Base-by-base conservation (phyloP, 306 rosid species). In the Rosa rugosa region DNA sequence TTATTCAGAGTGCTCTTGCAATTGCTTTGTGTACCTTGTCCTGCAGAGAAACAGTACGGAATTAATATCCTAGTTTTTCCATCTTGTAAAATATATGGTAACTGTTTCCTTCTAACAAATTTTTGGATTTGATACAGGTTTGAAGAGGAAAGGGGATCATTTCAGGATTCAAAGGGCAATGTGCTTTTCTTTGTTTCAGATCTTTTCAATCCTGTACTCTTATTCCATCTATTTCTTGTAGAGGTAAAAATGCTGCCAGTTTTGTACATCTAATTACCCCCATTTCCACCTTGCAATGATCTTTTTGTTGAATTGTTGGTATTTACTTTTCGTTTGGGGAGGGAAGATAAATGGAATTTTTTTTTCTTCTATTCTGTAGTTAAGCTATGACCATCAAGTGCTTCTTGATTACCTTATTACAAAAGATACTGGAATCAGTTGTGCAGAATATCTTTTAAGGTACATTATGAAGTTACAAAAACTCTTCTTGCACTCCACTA, bases 401-500 rank as follows among this genome's bases (percentile, higher is more conserved):
- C 95, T 94, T 79, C 90, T 94, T 80, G 97, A 92, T 82, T 94
- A 92, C 83, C 98, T 92, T 83, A 91, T 94, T 77, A 92, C 97
- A 4, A 94, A 91, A 82, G 93, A 94, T 87, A 84, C 92, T 12
- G 97, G 98, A 86, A 87, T 84, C 66, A 87, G 85, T 79, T 94
- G 97, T 80, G 94, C 87, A 78, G 94, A 94, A 80, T 92, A 94
- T 88, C 89, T 94, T 71, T 72, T 94, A 73, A 89, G 97, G 97
- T 92, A 63, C 75, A 60, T 46, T 62, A 22, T 80, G 36, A 12
- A 41, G 31, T 40, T 22, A 4, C 51, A 75, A n/a, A 27, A 56
- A 34, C 60, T 46, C 16, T 3, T 47, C 10, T 46, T 38, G 9
- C 34, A 64, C 11, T 64, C 12, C 49, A 22, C 57, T 40, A 25